Percentiles rank a stretch among this genome's conserved stretches.
These are phyloP conservation scores for Castanospermum australe DNA, from an alignment of 306 rosid species.

Conservation along the genomic window DNA sequence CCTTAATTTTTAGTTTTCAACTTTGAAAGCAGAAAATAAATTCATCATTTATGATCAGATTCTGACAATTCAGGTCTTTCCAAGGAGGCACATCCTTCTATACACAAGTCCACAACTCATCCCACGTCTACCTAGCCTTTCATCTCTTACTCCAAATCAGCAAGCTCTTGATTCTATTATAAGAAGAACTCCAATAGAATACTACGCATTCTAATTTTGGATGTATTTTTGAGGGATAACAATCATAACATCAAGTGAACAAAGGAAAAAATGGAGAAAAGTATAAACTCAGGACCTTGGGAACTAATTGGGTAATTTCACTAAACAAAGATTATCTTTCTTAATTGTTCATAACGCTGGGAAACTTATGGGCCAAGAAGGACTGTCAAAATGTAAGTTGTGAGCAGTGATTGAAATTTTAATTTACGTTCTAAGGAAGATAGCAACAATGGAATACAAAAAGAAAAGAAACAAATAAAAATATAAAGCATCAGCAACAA, in stretches of 20 bases:
- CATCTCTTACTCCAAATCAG: not conserved
- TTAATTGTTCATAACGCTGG: not conserved
- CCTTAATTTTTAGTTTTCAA: slow-evolving; percentile 1
- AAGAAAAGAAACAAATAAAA: not conserved
- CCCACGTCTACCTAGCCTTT: not conserved
- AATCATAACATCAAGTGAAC: not conserved
- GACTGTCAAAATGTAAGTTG: not conserved
- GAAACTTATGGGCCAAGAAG: not conserved
- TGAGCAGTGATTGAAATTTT: not conserved
- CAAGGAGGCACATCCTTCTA: not conserved
- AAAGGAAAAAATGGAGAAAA: not conserved
- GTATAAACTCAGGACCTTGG: too few species aligned
- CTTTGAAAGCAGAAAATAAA: not conserved
- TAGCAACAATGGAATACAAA: not conserved
- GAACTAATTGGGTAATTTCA: not conserved
- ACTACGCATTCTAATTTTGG: not conserved
- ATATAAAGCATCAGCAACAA: not conserved
- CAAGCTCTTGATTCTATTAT: not conserved
- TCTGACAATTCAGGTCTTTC: not conserved
- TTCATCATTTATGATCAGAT: not conserved
- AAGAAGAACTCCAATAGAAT: not conserved
- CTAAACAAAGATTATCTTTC: not conserved
- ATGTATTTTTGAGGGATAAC: not conserved
- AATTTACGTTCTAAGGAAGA: not conserved
- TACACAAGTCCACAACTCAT: slow-evolving; percentile 4